Evolutionary conservation across 192 early-diverging fungal species (phyloP).

Genomic region (Backusella morwellensis): DNA sequence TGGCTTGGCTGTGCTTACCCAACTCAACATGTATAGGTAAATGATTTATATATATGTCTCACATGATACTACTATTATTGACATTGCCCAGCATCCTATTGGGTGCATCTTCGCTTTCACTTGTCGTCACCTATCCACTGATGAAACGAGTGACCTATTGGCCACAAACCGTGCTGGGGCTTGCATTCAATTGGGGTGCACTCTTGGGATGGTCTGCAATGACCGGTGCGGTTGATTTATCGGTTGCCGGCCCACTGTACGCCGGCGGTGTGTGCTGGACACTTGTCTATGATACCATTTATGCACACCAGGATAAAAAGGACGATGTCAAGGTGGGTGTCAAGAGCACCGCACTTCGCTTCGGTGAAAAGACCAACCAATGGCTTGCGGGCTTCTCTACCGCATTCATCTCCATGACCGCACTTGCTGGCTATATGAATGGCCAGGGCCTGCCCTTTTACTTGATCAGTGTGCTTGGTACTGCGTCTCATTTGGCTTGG

Average conservation of each 20-base stretch:
- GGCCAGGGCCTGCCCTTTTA: constrained; percentile 75
- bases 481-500: constrained; percentile 78
- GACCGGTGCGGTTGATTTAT: constrained; percentile 60
- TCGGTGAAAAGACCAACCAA: constrained; percentile 68
- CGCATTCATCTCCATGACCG: constrained; percentile 62
- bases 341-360: constrained; percentile 89
- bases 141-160: constrained; percentile 98
- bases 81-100: constrained; percentile 60
- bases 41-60: not conserved
- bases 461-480: constrained; percentile 66
- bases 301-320: constrained; percentile 94
- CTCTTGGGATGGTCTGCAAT: constrained; percentile 88
- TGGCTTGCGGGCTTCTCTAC: constrained; percentile 74
- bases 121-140: constrained; percentile 81
- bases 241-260: constrained; percentile 80
- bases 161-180: constrained; percentile 86
- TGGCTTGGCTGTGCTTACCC: constrained; percentile 83
- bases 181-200: constrained; percentile 95
- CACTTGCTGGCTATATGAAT: constrained; percentile 78
- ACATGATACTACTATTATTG: not conserved
- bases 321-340: constrained; percentile 86
- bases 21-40: constrained; percentile 86
- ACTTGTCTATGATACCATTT: constrained; percentile 95
- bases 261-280: constrained; percentile 89
- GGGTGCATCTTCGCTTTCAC: constrained; percentile 74